Evolutionary conservation across 108 stramenopile species (phyloP).

Genomic region (Fragilariopsis cylindrus): DNA sequence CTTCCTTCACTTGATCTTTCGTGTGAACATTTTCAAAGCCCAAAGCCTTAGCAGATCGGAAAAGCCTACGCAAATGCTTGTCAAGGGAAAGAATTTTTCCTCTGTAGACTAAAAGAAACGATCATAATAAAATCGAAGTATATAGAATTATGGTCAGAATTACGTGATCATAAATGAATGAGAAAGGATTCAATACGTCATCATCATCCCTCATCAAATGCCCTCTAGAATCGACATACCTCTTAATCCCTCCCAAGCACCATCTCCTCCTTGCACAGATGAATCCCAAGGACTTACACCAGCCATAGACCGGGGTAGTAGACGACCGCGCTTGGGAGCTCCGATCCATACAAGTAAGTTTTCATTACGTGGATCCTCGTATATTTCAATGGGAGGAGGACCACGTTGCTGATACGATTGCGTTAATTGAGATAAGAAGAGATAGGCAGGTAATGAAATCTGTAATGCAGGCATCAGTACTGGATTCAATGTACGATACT

Average conservation of each 20-base stretch:
- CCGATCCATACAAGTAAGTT: conserved; percentile 87
- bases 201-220: not conserved
- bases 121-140: not conserved
- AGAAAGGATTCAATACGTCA: not conserved
- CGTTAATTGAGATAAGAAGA: conserved; percentile 56
- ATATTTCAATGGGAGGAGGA: conserved; percentile 59
- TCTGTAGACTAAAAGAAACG: conserved; percentile 54
- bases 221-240: not conserved
- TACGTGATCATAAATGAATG: not conserved
- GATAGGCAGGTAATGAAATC: conserved; percentile 70
- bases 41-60: conserved; percentile 88
- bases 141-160: conserved; percentile 46
- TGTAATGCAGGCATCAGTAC: conserved; percentile 57
- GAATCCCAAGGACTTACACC: conserved; percentile 88
- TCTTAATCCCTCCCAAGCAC: conserved; percentile 89
- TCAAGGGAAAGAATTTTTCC: conserved; percentile 85
- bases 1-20: conserved; percentile 71
- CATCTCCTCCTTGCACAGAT: conserved; percentile 93
- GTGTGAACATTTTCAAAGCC: conserved; percentile 87
- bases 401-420: conserved; percentile 46
- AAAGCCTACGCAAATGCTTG: conserved; percentile 81
- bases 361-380: conserved; percentile 87
- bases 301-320: conserved; percentile 71
- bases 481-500: conserved; percentile 64
- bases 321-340: conserved; percentile 52